Conservation (phyloP, 148 eudicot species). For the Silene latifolia region DNA sequence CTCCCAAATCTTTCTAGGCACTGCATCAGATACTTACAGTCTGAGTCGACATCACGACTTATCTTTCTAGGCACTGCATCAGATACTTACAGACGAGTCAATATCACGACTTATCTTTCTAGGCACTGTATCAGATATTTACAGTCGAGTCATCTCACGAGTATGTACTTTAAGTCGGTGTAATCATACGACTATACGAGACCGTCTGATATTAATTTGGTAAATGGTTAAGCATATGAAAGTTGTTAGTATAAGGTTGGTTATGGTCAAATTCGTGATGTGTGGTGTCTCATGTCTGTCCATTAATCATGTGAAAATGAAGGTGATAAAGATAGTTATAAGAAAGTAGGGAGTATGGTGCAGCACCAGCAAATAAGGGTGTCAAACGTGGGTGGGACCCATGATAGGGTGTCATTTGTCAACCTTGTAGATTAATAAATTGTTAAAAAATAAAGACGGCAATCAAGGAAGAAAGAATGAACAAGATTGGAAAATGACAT, state of each 20-base stretch:
- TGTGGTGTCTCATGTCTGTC: neutral
- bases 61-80: too few relatives aligned
- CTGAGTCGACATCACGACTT: too few relatives aligned
- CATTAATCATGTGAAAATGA: neutral
- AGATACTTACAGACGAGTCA: too few relatives aligned
- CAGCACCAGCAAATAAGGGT: neutral
- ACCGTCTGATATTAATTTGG: neutral
- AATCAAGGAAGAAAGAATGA: neutral
- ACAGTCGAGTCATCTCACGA: neutral
- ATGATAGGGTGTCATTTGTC: conserved; percentile 1
- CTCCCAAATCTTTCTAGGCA: too few relatives aligned
- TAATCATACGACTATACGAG: neutral
- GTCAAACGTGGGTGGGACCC: conserved; percentile 15
- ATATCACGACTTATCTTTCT: too few relatives aligned
- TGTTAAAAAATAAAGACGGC: neutral
- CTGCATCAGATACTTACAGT: too few relatives aligned
- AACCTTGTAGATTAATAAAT: neutral
- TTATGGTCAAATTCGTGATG: neutral
- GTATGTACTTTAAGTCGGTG: neutral
- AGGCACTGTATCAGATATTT: neutral
- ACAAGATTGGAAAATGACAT: neutral
- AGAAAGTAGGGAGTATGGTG: neutral
- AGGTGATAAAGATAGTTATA: neutral
- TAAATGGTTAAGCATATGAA: neutral
- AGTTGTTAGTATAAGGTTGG: neutral